Percentiles rank a stretch among this genome's conserved stretches.
Evolutionary conservation across 129 eudicot species (phyloP).

Genomic region (Kitagawia praeruptora): DNA sequence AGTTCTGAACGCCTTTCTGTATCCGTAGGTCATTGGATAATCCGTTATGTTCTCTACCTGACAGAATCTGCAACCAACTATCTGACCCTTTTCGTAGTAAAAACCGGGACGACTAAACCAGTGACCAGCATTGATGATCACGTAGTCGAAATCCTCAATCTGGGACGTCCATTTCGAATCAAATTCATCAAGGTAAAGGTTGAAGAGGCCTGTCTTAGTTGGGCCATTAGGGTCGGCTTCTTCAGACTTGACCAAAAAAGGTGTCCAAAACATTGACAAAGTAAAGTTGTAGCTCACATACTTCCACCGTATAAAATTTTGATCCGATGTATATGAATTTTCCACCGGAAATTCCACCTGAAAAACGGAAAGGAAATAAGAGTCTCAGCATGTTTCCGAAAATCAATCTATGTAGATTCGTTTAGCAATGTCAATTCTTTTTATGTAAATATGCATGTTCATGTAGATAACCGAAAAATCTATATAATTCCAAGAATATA

Average conservation of each 20-base stretch:
- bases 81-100: slow-evolving; percentile 39
- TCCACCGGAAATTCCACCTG: slow-evolving; percentile 43
- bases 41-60: slow-evolving; percentile 45
- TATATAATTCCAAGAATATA: background rate
- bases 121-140: slow-evolving; percentile 57
- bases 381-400: background rate
- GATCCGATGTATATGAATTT: slow-evolving; percentile 45
- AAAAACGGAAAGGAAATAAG: background rate
- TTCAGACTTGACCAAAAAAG: slow-evolving; percentile 50
- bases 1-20: slow-evolving; percentile 53
- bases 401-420: background rate
- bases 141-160: slow-evolving; percentile 40
- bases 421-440: background rate
- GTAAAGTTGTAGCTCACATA: slow-evolving; percentile 64
- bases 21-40: slow-evolving; percentile 48
- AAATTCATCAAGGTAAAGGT: slow-evolving; percentile 65
- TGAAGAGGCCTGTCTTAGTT: slow-evolving; percentile 61
- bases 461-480: background rate
- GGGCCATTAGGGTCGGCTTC: slow-evolving; percentile 57
- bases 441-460: background rate
- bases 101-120: slow-evolving; percentile 56
- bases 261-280: slow-evolving; percentile 46
- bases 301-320: slow-evolving; percentile 52
- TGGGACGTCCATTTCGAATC: slow-evolving; percentile 60
- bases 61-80: slow-evolving; percentile 51